Evolutionary conservation across 495 filamentous ascomycete genomes (phyloP).

Genomic region (Aspergillus ostianus): DNA sequence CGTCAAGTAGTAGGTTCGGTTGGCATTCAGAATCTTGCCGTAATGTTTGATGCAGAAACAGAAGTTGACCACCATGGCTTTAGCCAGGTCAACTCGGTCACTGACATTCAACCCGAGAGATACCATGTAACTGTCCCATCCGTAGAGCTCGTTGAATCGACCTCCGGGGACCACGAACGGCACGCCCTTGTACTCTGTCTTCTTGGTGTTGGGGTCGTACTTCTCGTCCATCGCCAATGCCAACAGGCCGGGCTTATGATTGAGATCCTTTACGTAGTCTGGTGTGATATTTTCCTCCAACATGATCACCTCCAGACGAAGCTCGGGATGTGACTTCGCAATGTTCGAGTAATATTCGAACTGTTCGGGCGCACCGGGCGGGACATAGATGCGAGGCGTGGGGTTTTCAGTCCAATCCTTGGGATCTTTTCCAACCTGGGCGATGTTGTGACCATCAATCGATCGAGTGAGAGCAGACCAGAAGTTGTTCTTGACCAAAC

Average conservation of each 20-base stretch:
- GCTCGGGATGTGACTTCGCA: constrained; percentile 69
- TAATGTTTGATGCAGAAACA: constrained; percentile 98
- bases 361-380: constrained; percentile 79
- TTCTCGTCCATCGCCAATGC: constrained; percentile 85
- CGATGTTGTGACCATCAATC: constrained; percentile 87
- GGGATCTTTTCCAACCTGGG: constrained; percentile 76
- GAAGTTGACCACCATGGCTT: constrained; percentile 92
- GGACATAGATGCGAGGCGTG: constrained; percentile 88
- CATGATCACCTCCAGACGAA: constrained; percentile 80
- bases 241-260: constrained; percentile 80
- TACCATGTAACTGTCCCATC: constrained; percentile 98
- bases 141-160: constrained; percentile 95
- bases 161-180: constrained; percentile 96
- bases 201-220: constrained; percentile 59
- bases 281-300: constrained; percentile 70
- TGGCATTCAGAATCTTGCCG: constrained; percentile 96
- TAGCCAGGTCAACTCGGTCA: constrained; percentile 77
- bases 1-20: constrained; percentile 88
- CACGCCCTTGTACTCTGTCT: constrained; percentile 68
- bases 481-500: constrained; percentile 83
- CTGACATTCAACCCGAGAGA: constrained; percentile 81
- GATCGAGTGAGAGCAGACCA: constrained; percentile 85
- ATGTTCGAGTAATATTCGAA: constrained; percentile 81
- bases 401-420: constrained; percentile 91
- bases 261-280: constrained; percentile 70